These are phyloP conservation scores for Trichocomaceae sp. DNA, from an alignment of 2,329 filamentous ascomycete species.

Conservation along the genomic window DNA sequence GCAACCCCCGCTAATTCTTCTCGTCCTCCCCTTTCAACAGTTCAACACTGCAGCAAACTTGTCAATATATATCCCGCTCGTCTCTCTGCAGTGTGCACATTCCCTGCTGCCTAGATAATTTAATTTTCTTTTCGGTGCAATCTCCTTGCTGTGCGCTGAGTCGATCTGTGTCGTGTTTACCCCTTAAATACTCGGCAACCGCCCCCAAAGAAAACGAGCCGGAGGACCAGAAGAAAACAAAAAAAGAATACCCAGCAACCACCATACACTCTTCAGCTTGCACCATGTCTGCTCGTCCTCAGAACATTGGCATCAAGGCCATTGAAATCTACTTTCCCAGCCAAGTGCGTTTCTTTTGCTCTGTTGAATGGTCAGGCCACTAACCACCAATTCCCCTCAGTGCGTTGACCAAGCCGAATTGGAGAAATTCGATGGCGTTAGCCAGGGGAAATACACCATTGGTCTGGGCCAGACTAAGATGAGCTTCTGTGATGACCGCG, in stretches of 20 bases:
- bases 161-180: not conserved
- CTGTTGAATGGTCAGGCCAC: not conserved
- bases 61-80: not conserved
- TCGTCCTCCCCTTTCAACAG: not conserved
- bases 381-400: constrained; percentile 36
- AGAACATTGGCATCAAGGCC: constrained; percentile 90
- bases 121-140: not conserved
- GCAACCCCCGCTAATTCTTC: not conserved
- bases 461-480: constrained; percentile 86
- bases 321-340: constrained; percentile 83
- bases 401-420: constrained; percentile 79
- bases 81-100: not conserved
- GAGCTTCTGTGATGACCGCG: constrained; percentile 85
- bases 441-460: constrained; percentile 80
- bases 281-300: constrained; percentile 65
- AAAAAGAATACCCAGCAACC: no score
- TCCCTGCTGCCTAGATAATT: not conserved
- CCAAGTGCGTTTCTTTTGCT: constrained; percentile 56
- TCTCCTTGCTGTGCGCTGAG: not conserved
- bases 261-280: constrained; percentile 19
- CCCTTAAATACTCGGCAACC: not conserved
- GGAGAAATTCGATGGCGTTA: constrained; percentile 80
- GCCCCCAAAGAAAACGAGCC: not conserved
- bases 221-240: not conserved
- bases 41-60: not conserved